Evolutionary conservation across 75 land plant genomes (phyloP).

Genomic region (Gnetum montanum): DNA sequence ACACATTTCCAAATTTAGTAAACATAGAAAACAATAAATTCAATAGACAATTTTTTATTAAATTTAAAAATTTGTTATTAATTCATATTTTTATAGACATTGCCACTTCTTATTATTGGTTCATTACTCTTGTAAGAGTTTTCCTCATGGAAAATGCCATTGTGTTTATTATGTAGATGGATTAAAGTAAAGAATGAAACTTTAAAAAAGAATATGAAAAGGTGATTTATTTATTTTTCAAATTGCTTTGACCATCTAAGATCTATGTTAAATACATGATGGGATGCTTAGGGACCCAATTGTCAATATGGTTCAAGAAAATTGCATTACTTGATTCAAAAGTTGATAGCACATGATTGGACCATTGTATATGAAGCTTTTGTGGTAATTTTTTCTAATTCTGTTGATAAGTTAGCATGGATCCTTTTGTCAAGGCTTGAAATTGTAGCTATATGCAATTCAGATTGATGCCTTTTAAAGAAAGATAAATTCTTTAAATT

Average conservation of each 20-base stretch:
- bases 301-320: not conserved
- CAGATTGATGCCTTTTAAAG: not conserved
- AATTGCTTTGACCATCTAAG: conserved; percentile 11
- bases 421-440: conserved; percentile 2
- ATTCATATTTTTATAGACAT: too few relatives aligned
- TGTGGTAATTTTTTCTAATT: conserved; percentile 6
- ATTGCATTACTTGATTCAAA: conserved; percentile 10
- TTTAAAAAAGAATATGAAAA: not conserved
- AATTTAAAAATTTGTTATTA: too few relatives aligned
- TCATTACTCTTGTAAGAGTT: too few relatives aligned
- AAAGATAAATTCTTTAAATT: not conserved
- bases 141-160: too few relatives aligned
- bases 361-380: conserved; percentile 14
- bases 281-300: conserved; percentile 13
- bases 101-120: too few relatives aligned
- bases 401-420: conserved; percentile 5
- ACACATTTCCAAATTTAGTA: too few relatives aligned
- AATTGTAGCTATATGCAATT: conserved; percentile 1
- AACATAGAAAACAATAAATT: too few relatives aligned
- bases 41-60: too few relatives aligned
- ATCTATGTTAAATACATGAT: conserved; percentile 8
- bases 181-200: conserved; percentile 6
- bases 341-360: conserved; percentile 10
- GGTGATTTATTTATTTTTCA: conserved; percentile 4
- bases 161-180: conserved; percentile 13